Evolutionary conservation across 2,329 filamentous ascomycete species (phyloP), one percentile per base, ranked within the genome.

Genomic region (Incumbomyces delicatus): DNA sequence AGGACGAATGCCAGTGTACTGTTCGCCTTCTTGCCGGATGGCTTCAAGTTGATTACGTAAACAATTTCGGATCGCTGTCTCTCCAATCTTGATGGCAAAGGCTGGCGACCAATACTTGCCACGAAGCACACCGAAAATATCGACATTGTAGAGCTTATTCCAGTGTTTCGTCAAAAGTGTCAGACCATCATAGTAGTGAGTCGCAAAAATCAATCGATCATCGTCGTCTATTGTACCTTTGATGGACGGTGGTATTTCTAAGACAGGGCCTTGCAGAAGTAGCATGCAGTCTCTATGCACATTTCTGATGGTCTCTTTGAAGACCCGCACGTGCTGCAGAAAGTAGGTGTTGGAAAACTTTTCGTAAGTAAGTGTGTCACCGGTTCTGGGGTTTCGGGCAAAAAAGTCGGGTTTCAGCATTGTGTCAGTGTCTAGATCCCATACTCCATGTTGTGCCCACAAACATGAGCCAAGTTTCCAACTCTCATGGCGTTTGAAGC

Each of bases 141-240:
- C 92, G 6, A 98, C 85, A 57, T 98, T 98, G 85, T 92, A 98
- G 13, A 84, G 81, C 33, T 89, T 84, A 61, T 96, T 98, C 92
- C 92, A 98, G 64, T 95, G 94, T 68, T 98, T 98, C 11, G 87
- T 96, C 76, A 98, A 85, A 3, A 98, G 73, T 0, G 92, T 98
- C 47, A 98, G 84, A 10, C 92, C 92, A 58, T 98, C 92, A 64
- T 98, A 98, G 62, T 87, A 98, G 66, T 98, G 92, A 1, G 89
- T 87, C 8, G 92, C 83, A 63, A 95, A 96, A 2, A 89, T 85
- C 77, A 96, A 83, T 52, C 83, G 86, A 2, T 81, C 80, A 56
- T 98, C 89, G 57, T 96, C 89, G 60, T 96, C 90, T 22, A 75
- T 70, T 0, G 89, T 95, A 11, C 81, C 89, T 63, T 92, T 94